These are phyloP conservation scores for Coemansia sp. DNA, from an alignment of 192 early-diverging fungal species.

Conservation along the genomic window DNA sequence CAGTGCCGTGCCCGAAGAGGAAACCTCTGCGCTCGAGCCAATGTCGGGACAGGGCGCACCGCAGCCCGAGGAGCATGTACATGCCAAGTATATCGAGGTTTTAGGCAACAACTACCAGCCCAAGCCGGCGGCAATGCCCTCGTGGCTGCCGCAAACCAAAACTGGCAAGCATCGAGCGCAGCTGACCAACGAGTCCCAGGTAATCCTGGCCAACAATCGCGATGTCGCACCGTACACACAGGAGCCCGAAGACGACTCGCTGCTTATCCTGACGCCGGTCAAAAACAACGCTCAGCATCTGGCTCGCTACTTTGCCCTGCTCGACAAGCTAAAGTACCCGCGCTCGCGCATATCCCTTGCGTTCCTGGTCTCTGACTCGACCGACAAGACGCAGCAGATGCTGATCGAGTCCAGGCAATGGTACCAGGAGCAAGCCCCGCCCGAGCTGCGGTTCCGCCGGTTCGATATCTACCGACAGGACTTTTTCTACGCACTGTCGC, in stretches of 20 bases:
- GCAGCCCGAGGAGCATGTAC: not conserved
- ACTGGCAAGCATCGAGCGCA: not conserved
- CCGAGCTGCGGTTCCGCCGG: slow-evolving; percentile 51
- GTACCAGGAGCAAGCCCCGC: slow-evolving; percentile 45
- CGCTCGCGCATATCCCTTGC: slow-evolving; percentile 61
- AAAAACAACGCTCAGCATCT: slow-evolving; percentile 60
- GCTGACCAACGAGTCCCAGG: slow-evolving; percentile 24
- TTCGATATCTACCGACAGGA: slow-evolving; percentile 63
- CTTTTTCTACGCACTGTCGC: slow-evolving; percentile 47
- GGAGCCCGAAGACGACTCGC: slow-evolving; percentile 36
- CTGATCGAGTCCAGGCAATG: slow-evolving; percentile 39
- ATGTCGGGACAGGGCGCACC: not conserved
- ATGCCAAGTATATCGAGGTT: slow-evolving; percentile 27
- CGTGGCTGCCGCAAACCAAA: slow-evolving; percentile 27
- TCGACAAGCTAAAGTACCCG: slow-evolving; percentile 58
- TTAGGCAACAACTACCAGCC: slow-evolving; percentile 29
- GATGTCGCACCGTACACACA: slow-evolving; percentile 21
- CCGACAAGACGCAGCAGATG: slow-evolving; percentile 56
- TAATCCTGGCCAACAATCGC: slow-evolving; percentile 26
- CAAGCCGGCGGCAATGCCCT: slow-evolving; percentile 25
- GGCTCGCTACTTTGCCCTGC: slow-evolving; percentile 57
- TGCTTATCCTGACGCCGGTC: slow-evolving; percentile 63
- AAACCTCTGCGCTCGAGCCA: not conserved
- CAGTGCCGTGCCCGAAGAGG: not conserved
- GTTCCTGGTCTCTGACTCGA: slow-evolving; percentile 62